phyloP scores from a whole-genome alignment of 2,329 filamentous ascomycete genomes.

The Cytospora paraplurivora region DNA sequence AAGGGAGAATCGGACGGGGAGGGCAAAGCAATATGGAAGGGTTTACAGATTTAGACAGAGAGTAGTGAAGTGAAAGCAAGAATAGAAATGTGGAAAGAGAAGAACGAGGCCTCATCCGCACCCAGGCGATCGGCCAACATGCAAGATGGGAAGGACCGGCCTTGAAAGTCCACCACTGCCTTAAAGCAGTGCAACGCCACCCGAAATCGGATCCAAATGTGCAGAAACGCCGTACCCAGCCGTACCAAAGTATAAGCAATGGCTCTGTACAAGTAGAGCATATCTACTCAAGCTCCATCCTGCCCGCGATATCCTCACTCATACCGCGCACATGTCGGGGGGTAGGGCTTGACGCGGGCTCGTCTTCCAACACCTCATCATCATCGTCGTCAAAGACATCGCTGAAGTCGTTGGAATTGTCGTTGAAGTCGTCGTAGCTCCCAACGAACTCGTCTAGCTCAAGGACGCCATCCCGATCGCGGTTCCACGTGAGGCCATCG shows the following conservation, averaged over 20 bases:
- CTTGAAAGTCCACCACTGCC: conserved; percentile 4
- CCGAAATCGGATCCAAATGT: conserved; percentile 2
- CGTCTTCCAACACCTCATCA: conserved; percentile 41
- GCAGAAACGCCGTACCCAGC: conserved; percentile 5
- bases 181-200: conserved; percentile 23
- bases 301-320: conserved; percentile 64
- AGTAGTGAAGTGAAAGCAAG: not conserved
- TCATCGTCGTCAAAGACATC: conserved; percentile 46
- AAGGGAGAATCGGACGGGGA: not conserved
- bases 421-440: conserved; percentile 50
- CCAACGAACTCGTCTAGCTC: conserved; percentile 55
- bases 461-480: conserved; percentile 60
- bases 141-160: not conserved
- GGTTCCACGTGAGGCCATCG: conserved; percentile 59
- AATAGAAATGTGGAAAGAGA: not conserved
- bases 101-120: not conserved
- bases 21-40: not conserved
- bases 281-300: conserved; percentile 60
- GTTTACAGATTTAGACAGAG: not conserved
- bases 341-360: conserved; percentile 36
- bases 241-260: not conserved
- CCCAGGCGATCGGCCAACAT: not conserved
- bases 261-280: not conserved
- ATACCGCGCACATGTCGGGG: conserved; percentile 54
- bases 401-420: conserved; percentile 47